Base-by-base conservation (phyloP, 371 early-diverging fungal genomes). In the Capillidium heterosporum region DNA sequence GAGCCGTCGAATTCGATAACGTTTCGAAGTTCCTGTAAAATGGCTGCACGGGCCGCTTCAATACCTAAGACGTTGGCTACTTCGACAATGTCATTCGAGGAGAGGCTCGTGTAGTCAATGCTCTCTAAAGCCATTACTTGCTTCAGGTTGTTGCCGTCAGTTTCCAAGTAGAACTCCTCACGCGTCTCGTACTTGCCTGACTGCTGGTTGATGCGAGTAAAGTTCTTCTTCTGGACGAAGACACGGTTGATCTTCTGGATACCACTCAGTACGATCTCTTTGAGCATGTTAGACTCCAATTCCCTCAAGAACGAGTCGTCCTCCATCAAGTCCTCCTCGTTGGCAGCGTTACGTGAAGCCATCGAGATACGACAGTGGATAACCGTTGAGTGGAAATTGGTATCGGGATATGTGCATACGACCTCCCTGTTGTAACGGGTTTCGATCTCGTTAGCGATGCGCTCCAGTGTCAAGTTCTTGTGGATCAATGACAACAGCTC, bases 1-100 rank as follows among this genome's bases (percentile, higher is more conserved):
- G 93, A 91, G 66, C 97, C 98, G 65, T 92, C 95, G 63, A 85
- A 88, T 72, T 97, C 94, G 65, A 99, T 97, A 59, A 99, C 99
- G 54, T 81, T 77, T 60, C 93, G 84, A 32, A 95, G 67, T 75
- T 99, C 99, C 57, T 84, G 85, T 48, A 99, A 71, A 56, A 98
- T 66, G 5, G 95, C 87, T 49, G 79, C 84, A 56, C 99, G 80
- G 15, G 89, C 87, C 4, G 99, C 99, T 68, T 99, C 99, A 60
- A 99, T 93, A 65, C 99, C 99, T 41, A 99, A 77, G 10, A 96
- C 94, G 27, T 86, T 76, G 71, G 81, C 76, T 52, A 97, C 88
- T 76, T 99, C 98, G 28, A 86, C 79, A 3, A 86, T 80, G 66
- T 88, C 87, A 74, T 99, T 99, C 32, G 94, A 89, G 62, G 84